These are phyloP conservation scores for Rubia balearica DNA, from an alignment of 305 asterid species.

Conservation along the genomic window DNA sequence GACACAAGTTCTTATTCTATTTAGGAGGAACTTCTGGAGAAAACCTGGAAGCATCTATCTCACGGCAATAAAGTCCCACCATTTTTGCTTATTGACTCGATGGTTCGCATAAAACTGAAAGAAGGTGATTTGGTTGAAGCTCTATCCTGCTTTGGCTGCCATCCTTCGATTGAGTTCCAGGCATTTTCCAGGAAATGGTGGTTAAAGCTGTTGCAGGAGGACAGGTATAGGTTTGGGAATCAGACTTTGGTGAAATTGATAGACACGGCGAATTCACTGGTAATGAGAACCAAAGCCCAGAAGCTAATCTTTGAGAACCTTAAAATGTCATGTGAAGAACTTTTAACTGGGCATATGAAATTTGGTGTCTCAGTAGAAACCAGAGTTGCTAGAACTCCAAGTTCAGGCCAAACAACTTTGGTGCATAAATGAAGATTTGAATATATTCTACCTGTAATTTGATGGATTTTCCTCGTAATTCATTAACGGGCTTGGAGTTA, in stretches of 20 bases:
- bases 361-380: not conserved
- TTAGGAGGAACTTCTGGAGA: slow-evolving; percentile 56
- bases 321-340: slow-evolving; percentile 45
- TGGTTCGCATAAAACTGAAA: slow-evolving; percentile 54
- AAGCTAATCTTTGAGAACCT: slow-evolving; percentile 40
- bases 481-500: too few species aligned
- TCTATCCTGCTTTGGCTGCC: slow-evolving; percentile 40
- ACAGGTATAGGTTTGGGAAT: slow-evolving; percentile 32
- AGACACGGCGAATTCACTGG: slow-evolving; percentile 21
- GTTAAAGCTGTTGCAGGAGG: slow-evolving; percentile 47
- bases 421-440: not conserved
- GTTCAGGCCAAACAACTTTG: slow-evolving; percentile 4
- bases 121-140: slow-evolving; percentile 46
- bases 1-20: slow-evolving; percentile 13
- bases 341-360: slow-evolving; percentile 22
- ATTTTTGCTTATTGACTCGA: slow-evolving; percentile 42
- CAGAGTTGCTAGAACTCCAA: not conserved
- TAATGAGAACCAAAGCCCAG: slow-evolving; percentile 23
- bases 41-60: slow-evolving; percentile 66
- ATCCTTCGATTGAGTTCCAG: slow-evolving; percentile 36
- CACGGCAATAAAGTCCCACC: slow-evolving; percentile 48
- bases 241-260: slow-evolving; percentile 37
- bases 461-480: too few species aligned
- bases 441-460: not conserved
- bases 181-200: slow-evolving; percentile 58